Evolutionary conservation across 345 rosid genomes (phyloP).

Genomic region (Eucalyptus caleyi): DNA sequence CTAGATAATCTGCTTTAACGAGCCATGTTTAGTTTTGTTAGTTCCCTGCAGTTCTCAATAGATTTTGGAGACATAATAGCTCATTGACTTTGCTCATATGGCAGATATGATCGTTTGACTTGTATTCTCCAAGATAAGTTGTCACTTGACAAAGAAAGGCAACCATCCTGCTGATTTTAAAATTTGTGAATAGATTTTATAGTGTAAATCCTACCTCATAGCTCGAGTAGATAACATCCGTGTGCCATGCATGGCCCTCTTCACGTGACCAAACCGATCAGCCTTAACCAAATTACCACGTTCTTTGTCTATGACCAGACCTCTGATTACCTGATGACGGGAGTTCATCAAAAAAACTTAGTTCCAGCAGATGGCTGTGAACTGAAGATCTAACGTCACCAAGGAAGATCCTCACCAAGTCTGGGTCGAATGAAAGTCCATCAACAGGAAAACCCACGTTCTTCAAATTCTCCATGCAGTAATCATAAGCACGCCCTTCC

Average conservation of each 20-base stretch:
- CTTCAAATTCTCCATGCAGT: conserved; percentile 82
- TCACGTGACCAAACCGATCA: conserved; percentile 88
- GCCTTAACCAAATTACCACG: conserved; percentile 95
- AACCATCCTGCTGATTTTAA: not conserved
- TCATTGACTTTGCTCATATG: not conserved
- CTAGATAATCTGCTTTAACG: not conserved
- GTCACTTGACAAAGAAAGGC: not conserved
- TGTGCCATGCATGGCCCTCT: conserved; percentile 96
- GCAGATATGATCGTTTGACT: not conserved
- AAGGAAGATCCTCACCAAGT: conserved; percentile 40
- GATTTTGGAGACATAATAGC: not conserved
- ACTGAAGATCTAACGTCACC: not conserved
- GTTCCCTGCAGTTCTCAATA: not conserved
- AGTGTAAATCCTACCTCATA: conserved; percentile 37
- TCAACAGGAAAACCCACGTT: conserved; percentile 87
- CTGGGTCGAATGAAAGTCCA: conserved; percentile 85
- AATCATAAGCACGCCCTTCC: conserved; percentile 98
- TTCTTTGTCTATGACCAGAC: conserved; percentile 96
- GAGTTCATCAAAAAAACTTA: not conserved
- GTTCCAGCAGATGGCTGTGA: not conserved
- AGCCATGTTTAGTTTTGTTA: not conserved
- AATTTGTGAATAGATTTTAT: not conserved
- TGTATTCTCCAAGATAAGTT: not conserved
- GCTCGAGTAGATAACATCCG: conserved; percentile 78
- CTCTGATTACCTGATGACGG: conserved; percentile 61